Base-by-base conservation (phyloP, 78 protist species). In the Dictyostelium discoideum region DNA sequence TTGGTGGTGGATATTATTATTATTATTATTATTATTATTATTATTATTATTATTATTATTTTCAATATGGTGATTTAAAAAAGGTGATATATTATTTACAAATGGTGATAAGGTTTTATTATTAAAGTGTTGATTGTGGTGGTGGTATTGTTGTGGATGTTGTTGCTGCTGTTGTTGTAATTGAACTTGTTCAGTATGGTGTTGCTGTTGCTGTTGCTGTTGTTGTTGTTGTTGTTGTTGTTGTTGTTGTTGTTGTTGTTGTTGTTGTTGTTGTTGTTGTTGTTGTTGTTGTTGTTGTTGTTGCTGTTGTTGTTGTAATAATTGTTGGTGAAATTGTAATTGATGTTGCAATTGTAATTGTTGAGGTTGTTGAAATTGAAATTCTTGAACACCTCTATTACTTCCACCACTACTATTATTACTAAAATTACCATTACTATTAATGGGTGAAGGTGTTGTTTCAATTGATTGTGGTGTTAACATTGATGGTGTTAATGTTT, bases 171-270 rank as follows among this genome's bases (percentile, higher is more conserved):
- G 57, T 42, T 16, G 29, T 42, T 78, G 84, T 57, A 54, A 63
- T 22, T 78, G 57, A 32, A 32, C 37, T 32, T 32, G 37, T 32
- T 32, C 37, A 32, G 37, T 32, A 18, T 22, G 26, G 0, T 40
- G 84, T 78, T 39, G 26, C 20, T 78, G 84, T 40, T 18, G 57
- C 44, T 78, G 84, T 22, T 18, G 57, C 16, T 78, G 48, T 40
- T 67, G 76, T 32, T 76, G 84, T 78, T 42, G 84, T 3, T 40
- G 84, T 78, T 40, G 84, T 78, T 3, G 16, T 74, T 29, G 82
- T 2, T 76, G 84, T 78, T 13, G 84, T 40, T 78, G 84, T 40
- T 18, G 57, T 42, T 78, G 84, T 22, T 18, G 57, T 32, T 78
- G 48, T 2, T 14, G 82, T 11, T 76, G 82, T 16, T 40, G 48